Evolutionary conservation across 805 yeast genomes (phyloP), one percentile per base, ranked within the genome.

Genomic region (Tanozyma kutaoensis): DNA sequence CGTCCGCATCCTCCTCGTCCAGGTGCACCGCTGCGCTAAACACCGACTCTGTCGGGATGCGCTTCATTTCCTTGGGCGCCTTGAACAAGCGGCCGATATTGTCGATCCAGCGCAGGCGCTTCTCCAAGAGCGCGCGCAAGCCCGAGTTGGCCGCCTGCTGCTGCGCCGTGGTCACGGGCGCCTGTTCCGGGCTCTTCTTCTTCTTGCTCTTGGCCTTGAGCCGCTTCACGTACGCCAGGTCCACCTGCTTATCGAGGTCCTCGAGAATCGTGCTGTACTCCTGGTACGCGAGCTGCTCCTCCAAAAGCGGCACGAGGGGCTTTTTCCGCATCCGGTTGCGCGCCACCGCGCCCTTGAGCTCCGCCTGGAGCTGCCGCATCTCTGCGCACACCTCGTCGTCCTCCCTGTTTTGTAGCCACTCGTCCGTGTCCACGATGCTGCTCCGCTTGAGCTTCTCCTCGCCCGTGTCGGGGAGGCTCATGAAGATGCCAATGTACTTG

Each of bases 351-450:
- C 61, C 66, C 36, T 64, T 69, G 32, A 91, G 57, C 31, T 78
- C 73, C 24, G 58, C 55, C 44, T 91, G 96, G 26, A 88, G 56
- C 11, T 47, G 48, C 32, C 98, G 63, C 34, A 91, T 55, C 45
- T 88, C 96, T 1, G 77, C 73, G 35, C 93, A 76, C 4, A 91
- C 71, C 50, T 91, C 97, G 52, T 91, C 99, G 49, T 91, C 99
- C 45, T 91, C 95, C 31, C 79, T 69, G 22, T 74, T 72, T 26
- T 65, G 63, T 10, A 76, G 53, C 96, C 96, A 86, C 16, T 59
- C 65, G 45, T 76, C 81, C 28, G 70, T 66, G 34, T 59, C 66
- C n/a, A 59, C 42, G n/a, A 59, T 55, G 26, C 45, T 48, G 3
- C 41, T 30, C 18, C 4, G 35, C 23, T 11, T 11, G 14, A 14